These are phyloP conservation scores for Mortierella claussenii DNA, from an alignment of 192 early-diverging fungal species.

Conservation along the genomic window DNA sequence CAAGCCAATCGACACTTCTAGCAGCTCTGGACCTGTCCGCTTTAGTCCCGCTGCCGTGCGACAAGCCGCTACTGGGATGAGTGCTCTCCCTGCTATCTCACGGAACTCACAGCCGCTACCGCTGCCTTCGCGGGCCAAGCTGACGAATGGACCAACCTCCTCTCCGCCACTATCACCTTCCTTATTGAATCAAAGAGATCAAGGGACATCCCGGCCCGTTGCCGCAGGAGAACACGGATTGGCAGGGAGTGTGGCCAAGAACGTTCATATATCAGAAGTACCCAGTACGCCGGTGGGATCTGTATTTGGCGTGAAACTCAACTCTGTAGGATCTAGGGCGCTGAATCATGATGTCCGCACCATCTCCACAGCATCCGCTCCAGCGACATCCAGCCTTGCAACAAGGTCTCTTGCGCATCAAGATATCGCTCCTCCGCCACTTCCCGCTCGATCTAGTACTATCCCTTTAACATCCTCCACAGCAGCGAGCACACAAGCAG, in stretches of 20 bases:
- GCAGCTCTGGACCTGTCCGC: constrained; percentile 20
- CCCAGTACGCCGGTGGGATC: constrained; percentile 1
- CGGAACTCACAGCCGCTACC: constrained; percentile 36
- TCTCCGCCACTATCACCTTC: not conserved
- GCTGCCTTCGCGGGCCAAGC: constrained; percentile 21
- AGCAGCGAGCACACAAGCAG: too few species aligned
- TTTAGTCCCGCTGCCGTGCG: constrained; percentile 20
- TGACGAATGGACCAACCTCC: not conserved
- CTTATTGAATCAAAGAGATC: not conserved
- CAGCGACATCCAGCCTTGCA: constrained; percentile 17
- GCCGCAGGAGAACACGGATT: not conserved
- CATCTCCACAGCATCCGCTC: constrained; percentile 10
- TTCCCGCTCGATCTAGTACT: constrained; percentile 29
- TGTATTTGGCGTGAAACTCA: constrained; percentile 34
- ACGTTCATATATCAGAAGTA: not conserved
- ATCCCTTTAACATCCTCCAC: constrained; percentile 12
- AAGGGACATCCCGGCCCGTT: not conserved
- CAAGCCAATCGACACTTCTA: constrained; percentile 1
- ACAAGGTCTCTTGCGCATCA: not conserved
- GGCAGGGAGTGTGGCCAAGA: not conserved
- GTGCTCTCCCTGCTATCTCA: constrained; percentile 26
- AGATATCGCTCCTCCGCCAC: constrained; percentile 10
- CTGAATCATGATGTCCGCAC: not conserved
- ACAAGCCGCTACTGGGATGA: not conserved
- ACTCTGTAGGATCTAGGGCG: constrained; percentile 17